Evolutionary conservation across 495 filamentous ascomycete species (phyloP), one percentile per base, ranked within the genome.

Genomic region (Aspergillus kassunensis): DNA sequence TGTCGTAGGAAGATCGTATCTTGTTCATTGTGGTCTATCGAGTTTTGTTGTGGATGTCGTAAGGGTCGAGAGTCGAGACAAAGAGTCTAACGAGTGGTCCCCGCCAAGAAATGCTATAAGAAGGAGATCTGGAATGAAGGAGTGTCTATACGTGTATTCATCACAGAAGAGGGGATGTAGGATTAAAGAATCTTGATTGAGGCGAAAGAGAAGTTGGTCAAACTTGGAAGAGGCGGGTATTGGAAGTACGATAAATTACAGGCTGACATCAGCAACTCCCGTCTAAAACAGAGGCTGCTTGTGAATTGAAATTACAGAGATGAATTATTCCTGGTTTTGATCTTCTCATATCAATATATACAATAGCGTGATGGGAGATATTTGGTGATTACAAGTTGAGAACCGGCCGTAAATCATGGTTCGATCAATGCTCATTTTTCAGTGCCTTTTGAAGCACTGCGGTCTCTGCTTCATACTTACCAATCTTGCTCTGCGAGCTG

Each of bases 381-480:
- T n/a, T n/a, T n/a, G n/a, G n/a, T n/a, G n/a, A n/a, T n/a, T n/a
- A n/a, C n/a, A n/a, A n/a, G n/a, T n/a, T n/a, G n/a, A n/a, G n/a
- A n/a, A n/a, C n/a, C n/a, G n/a, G n/a, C n/a, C n/a, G 7, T 34
- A 12, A 12, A 34, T 6, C 13, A 19, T 36, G 15, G 30, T 15
- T 36, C 5, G 34, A 36, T 36, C 13, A 43, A 44, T 61, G 56
- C 42, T 69, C 64, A 31, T 57, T 61, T 36, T 61, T 58, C 33
- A 73, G 40, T 16, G 58, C 45, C 75, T 85, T 87, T 77, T 95
- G 89, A 72, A 95, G 66, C 24, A 4, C 66, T 7, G 61, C 78
- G 64, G 86, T 87, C 66, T 95, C 82, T 54, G 60, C 71, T 73
- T 97, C 92, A 68, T 80, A 91, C 49, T 61, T 72, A 50, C 83